Percentiles rank a stretch among this genome's conserved stretches.
Conservation (phyloP, 768 basidiomycete species). For the Serendipita sp. region DNA sequence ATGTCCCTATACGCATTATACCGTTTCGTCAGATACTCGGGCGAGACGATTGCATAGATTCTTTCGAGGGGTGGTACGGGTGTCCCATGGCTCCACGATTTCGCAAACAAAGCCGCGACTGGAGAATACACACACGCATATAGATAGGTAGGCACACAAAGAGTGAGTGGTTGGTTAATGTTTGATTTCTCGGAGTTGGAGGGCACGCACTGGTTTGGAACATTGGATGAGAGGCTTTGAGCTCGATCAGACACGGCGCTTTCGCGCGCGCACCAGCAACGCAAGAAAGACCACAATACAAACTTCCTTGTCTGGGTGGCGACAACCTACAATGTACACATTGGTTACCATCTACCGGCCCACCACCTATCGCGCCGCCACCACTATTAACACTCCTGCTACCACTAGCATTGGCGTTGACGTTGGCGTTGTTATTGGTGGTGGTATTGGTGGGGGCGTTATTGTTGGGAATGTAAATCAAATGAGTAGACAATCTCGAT, state of each 20-base stretch:
- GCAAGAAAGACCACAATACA: slow-evolving; percentile 42
- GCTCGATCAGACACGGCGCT: slow-evolving; percentile 42
- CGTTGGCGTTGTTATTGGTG: too few relatives aligned
- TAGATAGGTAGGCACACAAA: too few relatives aligned
- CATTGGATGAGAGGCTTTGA: slow-evolving; percentile 40
- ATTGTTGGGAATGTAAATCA: too few relatives aligned
- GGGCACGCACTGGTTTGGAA: slow-evolving; percentile 42
- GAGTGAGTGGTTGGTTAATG: slow-evolving; percentile 5
- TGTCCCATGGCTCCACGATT: slow-evolving; percentile 50
- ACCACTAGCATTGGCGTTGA: too few relatives aligned
- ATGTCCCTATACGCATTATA: background rate
- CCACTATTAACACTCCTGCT: too few relatives aligned
- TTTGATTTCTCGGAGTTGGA: background rate
- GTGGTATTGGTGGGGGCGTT: too few relatives aligned
- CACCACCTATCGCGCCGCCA: too few relatives aligned
- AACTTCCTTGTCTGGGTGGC: background rate
- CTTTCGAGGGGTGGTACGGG: slow-evolving; percentile 39
- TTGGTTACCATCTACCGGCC: too few relatives aligned
- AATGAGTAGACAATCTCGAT: too few relatives aligned
- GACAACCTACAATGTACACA: too few relatives aligned
- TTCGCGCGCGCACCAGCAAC: slow-evolving; percentile 35
- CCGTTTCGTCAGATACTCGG: slow-evolving; percentile 16
- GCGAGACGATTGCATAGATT: slow-evolving; percentile 46
- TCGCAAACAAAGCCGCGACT: slow-evolving; percentile 53
- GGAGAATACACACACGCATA: background rate